phyloP scores from a whole-genome alignment of 345 rosid genomes.

The Eucalyptus tenuipes region DNA sequence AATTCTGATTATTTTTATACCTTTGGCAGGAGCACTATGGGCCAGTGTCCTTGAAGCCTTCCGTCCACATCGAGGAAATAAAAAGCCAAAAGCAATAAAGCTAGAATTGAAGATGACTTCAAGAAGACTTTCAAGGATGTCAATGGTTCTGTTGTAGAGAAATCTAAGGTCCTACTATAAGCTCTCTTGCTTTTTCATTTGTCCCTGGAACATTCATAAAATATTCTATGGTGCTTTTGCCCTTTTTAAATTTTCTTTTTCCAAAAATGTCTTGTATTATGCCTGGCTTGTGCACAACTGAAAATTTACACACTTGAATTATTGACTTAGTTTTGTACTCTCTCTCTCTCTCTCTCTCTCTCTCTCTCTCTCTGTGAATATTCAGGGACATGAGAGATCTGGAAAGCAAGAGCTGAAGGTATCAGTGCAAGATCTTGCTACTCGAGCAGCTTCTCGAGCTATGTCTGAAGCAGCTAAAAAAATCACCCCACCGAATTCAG shows the following conservation, averaged over 20 bases:
- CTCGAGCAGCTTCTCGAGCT: constrained; percentile 72
- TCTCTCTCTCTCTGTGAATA: background rate
- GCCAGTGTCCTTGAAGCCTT: constrained; percentile 14
- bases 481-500: constrained; percentile 59
- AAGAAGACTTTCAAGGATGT: background rate
- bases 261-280: background rate
- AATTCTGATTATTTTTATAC: background rate
- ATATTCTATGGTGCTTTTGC: background rate
- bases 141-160: background rate
- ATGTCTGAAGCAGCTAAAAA: constrained; percentile 62
- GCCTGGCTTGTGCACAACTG: background rate
- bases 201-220: background rate
- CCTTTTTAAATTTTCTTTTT: background rate
- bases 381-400: constrained; percentile 23
- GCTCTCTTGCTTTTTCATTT: background rate
- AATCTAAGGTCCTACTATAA: background rate
- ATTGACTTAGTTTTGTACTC: background rate
- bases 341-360: too few relatives aligned
- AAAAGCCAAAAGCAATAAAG: constrained; percentile 12
- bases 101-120: constrained; percentile 13
- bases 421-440: constrained; percentile 78
- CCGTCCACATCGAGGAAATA: constrained; percentile 18
- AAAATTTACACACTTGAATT: background rate
- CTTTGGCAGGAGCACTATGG: constrained; percentile 21
- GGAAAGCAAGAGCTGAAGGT: constrained; percentile 33